Conservation (phyloP, 352 stramenopile genomes). For the Bremia lactucae region DNA sequence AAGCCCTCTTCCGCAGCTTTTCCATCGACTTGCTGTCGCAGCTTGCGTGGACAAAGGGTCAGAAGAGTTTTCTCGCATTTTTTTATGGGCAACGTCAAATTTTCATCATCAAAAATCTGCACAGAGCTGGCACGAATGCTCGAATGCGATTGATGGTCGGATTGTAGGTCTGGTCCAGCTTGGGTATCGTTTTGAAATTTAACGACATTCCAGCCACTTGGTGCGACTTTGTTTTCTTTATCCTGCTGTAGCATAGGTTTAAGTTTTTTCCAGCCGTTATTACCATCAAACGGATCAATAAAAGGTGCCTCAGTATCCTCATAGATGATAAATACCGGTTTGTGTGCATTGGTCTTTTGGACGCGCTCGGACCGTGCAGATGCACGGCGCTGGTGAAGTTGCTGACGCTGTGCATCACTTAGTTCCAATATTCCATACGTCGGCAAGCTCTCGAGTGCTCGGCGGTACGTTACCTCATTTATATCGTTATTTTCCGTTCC, state of each 20-base stretch:
- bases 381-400: slow-evolving; percentile 55
- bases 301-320: slow-evolving; percentile 47
- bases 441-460: slow-evolving; percentile 54
- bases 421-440: slow-evolving; percentile 34
- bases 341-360: slow-evolving; percentile 53
- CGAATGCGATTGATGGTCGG: slow-evolving; percentile 1
- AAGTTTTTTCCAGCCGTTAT: slow-evolving; percentile 59
- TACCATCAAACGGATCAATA: slow-evolving; percentile 47
- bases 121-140: slow-evolving; percentile 20
- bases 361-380: slow-evolving; percentile 42
- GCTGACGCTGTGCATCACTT: slow-evolving; percentile 40
- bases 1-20: slow-evolving; percentile 65
- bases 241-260: slow-evolving; percentile 57
- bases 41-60: slow-evolving; percentile 45
- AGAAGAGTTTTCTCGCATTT: slow-evolving; percentile 19
- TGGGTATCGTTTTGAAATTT: neutral
- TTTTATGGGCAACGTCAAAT: slow-evolving; percentile 31
- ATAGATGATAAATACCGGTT: slow-evolving; percentile 80
- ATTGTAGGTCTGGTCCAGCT: slow-evolving; percentile 1
- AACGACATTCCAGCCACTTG: slow-evolving; percentile 37
- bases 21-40: slow-evolving; percentile 64
- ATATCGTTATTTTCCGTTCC: slow-evolving; percentile 15
- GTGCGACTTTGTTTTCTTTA: slow-evolving; percentile 63
- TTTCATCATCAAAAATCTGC: slow-evolving; percentile 74
- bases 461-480: slow-evolving; percentile 39